Percentiles rank a stretch among this genome's conserved stretches.
Conservation (phyloP, 805 yeast species). For the Cyberlindnera nakhonratchasimensis region DNA sequence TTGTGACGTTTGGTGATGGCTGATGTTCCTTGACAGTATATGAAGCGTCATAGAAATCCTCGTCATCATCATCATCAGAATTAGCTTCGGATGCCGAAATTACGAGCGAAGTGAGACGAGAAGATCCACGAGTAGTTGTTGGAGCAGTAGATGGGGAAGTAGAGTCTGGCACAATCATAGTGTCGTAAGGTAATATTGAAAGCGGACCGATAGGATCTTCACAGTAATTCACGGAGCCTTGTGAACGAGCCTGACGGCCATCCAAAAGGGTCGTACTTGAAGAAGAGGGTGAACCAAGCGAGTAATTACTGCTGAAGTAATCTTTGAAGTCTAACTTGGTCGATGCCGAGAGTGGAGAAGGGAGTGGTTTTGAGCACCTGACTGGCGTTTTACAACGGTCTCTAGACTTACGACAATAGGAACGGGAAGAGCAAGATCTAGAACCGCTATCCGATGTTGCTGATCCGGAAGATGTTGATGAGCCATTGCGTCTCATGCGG, state of each 20-base stretch:
- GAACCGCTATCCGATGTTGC: constrained; percentile 1
- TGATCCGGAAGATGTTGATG: constrained; percentile 4
- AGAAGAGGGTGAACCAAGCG: constrained; percentile 4
- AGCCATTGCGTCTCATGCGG: constrained; percentile 28
- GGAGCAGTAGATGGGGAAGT: constrained; percentile 10
- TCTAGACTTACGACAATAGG: not conserved
- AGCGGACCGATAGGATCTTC: constrained; percentile 9
- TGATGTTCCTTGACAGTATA: not conserved
- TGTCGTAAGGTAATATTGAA: not conserved
- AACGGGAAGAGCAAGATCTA: constrained; percentile 5
- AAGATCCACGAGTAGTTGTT: not conserved
- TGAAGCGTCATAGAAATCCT: constrained; percentile 1
- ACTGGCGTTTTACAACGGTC: constrained; percentile 13
- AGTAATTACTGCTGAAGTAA: constrained; percentile 13
- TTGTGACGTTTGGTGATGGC: not conserved
- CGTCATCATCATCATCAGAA: constrained; percentile 14
- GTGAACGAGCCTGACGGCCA: constrained; percentile 9
- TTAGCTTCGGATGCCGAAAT: constrained; percentile 19
- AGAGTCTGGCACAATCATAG: not conserved
- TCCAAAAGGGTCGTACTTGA: not conserved
- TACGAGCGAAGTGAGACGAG: constrained; percentile 8
- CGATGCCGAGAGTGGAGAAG: constrained; percentile 37
- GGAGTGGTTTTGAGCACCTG: constrained; percentile 46
- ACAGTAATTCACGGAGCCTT: constrained; percentile 17
- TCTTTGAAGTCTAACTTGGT: constrained; percentile 10